Base-by-base conservation (phyloP, 768 basidiomycete species). In the Rhizopogon sp. region DNA sequence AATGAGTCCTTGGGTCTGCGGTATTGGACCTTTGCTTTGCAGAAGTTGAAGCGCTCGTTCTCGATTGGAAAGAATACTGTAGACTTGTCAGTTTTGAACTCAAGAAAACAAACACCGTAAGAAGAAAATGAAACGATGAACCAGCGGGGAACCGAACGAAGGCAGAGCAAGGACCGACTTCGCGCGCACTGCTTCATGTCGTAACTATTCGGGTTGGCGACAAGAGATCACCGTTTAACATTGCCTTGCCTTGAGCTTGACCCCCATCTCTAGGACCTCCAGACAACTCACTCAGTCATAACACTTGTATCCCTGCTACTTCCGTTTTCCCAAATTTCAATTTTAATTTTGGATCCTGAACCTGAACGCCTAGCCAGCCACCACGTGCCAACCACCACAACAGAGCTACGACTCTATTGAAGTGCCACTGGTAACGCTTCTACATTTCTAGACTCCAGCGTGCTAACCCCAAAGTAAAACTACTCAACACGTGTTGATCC, bases 181-280 rank as follows among this genome's bases (percentile, higher is more conserved):
- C 43, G 50, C 53, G 54, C 47, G 68, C 68, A 71, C 68, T 64
- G 70, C 70, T 69, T 69, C 68, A 60, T 70, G 63, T 70, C 68
- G 68, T 70, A 71, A 71, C 58, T 35, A 47, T 54, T 54, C 58
- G 64, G 31, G 50, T 55, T 31, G 29, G 31, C 43, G 50, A 43
- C 43, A 49, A 49, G 33, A 31, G 8, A 39, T 39, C 25, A 25
- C 25, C 25, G 25, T 25, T 25, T 4, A 25, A 25, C 25, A 25
- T 25, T 25, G 25, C 25, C 25, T 25, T 25, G 25, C 25, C 25
- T 25, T 20, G 2, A 20, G 20, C 20, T 25, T 25, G 25, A 25
- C 25, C 25, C 25, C 25, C 25, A 25, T 25, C 25, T 25, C 25
- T 25, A 20, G 20, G 20, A 2, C 25, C 25, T 25, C 25, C 25